These are phyloP conservation scores for Hydnomerulius pinastri DNA, from an alignment of 768 basidiomycete genomes.

Conservation along the genomic window DNA sequence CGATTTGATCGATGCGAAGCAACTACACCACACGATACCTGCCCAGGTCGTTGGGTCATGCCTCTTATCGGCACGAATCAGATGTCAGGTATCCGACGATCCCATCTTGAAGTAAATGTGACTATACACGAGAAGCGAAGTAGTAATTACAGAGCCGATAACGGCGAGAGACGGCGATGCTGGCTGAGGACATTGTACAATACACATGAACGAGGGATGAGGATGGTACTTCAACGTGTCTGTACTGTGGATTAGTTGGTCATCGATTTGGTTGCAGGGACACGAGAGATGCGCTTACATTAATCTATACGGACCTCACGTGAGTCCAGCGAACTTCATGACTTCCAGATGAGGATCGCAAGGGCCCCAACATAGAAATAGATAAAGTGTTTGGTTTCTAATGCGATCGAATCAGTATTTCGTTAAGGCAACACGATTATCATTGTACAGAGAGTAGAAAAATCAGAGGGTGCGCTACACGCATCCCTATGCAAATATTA, in stretches of 20 bases:
- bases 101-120: slow-evolving; percentile 9
- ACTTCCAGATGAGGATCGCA: slow-evolving; percentile 95
- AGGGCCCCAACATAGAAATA: slow-evolving; percentile 96
- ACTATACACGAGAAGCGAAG: slow-evolving; percentile 18
- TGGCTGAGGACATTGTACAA: slow-evolving; percentile 26
- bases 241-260: slow-evolving; percentile 6
- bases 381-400: slow-evolving; percentile 98
- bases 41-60: no score
- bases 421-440: neutral
- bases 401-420: slow-evolving; percentile 11
- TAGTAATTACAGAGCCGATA: slow-evolving; percentile 29
- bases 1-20: neutral
- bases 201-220: slow-evolving; percentile 16
- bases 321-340: slow-evolving; percentile 45
- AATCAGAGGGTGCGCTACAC: neutral
- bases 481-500: no score
- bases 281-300: slow-evolving; percentile 15
- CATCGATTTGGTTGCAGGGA: neutral
- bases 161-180: slow-evolving; percentile 16
- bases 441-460: neutral
- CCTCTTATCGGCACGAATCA: neutral
- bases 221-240: slow-evolving; percentile 14
- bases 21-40: neutral
- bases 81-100: neutral
- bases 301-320: slow-evolving; percentile 22